Percentiles rank a stretch among this genome's conserved stretches.
Evolutionary conservation across 129 eudicot genomes (phyloP).

Genomic region (Silybum marianum): DNA sequence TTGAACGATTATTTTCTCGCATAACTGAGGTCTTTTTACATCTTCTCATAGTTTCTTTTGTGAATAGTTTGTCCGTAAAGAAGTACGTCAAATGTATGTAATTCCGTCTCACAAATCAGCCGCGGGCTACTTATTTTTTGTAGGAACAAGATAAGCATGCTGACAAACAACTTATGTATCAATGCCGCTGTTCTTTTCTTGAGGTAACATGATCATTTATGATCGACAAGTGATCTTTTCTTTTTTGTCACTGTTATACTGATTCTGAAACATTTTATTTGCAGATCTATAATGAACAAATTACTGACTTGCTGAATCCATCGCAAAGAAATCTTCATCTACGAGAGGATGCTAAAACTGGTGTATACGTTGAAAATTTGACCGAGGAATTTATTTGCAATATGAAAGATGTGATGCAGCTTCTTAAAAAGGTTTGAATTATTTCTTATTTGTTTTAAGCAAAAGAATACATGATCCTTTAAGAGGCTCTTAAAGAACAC

Average conservation of each 20-base stretch:
- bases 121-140: conserved; percentile 18
- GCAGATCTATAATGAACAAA: conserved; percentile 99
- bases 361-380: conserved; percentile 90
- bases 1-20: conserved; percentile 59
- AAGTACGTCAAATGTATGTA: neutral
- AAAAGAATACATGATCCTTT: neutral
- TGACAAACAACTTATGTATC: conserved; percentile 80
- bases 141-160: conserved; percentile 83
- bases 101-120: neutral
- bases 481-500: neutral
- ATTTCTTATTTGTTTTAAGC: neutral
- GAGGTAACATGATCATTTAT: conserved; percentile 55
- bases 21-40: conserved; percentile 56
- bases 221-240: neutral
- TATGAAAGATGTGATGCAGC: conserved; percentile 71
- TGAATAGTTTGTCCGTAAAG: neutral
- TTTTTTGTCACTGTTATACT: neutral
- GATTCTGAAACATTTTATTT: conserved; percentile 15
- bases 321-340: conserved; percentile 85
- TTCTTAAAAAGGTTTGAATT: conserved; percentile 66
- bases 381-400: conserved; percentile 75
- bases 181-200: conserved; percentile 92
- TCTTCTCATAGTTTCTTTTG: neutral
- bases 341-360: conserved; percentile 87
- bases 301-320: conserved; percentile 91